These are phyloP conservation scores for Sugiyamaella xylanicola DNA, from an alignment of 1,139 yeast species.

Conservation along the genomic window DNA sequence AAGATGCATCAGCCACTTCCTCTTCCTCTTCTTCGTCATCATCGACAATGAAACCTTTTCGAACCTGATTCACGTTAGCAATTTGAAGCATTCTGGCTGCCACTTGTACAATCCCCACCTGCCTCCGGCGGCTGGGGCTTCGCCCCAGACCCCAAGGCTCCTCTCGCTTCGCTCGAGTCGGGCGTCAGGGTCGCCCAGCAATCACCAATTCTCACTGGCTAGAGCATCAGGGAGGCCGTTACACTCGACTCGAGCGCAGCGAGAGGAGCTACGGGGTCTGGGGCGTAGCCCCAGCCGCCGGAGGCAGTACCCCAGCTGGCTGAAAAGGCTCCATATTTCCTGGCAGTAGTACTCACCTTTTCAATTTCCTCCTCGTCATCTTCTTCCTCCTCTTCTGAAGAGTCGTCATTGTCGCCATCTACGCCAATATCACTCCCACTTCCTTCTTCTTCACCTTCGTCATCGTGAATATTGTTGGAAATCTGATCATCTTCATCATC, in stretches of 20 bases:
- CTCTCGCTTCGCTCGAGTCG: not conserved
- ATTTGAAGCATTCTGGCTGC: no score
- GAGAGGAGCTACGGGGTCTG: no score
- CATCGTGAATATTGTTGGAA: slow-evolving; percentile 23
- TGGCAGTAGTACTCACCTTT: slow-evolving; percentile 37
- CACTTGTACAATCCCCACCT: not conserved
- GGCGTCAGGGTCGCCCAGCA: no score
- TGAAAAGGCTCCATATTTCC: no score
- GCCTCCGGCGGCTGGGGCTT: slow-evolving; percentile 12
- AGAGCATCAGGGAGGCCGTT: no score
- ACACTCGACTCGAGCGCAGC: no score
- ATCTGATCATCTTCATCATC: slow-evolving; percentile 30
- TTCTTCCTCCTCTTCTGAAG: slow-evolving; percentile 49
- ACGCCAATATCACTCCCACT: slow-evolving; percentile 29
- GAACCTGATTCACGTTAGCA: slow-evolving; percentile 48
- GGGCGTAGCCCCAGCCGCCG: no score
- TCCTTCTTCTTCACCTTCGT: slow-evolving; percentile 30
- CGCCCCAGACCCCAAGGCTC: slow-evolving; percentile 4
- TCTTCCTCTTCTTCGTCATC: slow-evolving; percentile 74
- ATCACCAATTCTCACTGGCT: no score
- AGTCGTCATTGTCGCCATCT: slow-evolving; percentile 30
- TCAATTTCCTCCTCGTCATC: slow-evolving; percentile 50
- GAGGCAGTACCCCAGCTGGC: no score
- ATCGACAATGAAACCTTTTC: slow-evolving; percentile 93
- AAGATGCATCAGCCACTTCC: slow-evolving; percentile 42